Base-by-base conservation (phyloP, 2,329 filamentous ascomycete genomes). In the Diaporthe caulivora region DNA sequence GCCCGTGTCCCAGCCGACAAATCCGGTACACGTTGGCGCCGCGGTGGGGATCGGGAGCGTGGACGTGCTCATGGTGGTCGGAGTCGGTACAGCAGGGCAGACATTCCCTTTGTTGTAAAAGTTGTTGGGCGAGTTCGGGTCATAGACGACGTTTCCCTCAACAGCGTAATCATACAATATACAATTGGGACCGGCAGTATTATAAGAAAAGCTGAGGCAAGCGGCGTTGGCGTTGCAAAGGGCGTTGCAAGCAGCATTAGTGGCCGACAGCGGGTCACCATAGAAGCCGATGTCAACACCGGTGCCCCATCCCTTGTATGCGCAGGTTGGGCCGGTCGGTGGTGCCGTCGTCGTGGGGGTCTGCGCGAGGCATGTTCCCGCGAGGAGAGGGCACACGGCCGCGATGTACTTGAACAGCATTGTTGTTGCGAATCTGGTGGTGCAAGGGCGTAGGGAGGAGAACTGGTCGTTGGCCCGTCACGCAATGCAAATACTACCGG, bases 121-220 rank as follows among this genome's bases (percentile, higher is more conserved):
- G 1, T 77, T 76, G 67, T 72, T 62, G 9, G 80, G 80, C 0
- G 81, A 81, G 0, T 65, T 54, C 6, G 77, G 76, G 15, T 82
- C 79, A 15, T 82, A 77, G 9, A 83, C 77, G 51, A 76, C 72
- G 40, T 80, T 75, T 17, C 73, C 73, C 71, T 75, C 73, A 4
- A 75, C 73, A 7, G 42, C 37, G 29, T 75, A 75, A 31, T 55
- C n/a, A 31, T 75, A 75, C 26, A 75, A 71, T 11, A 75, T 75
- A 24, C 73, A 75, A 24, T 75, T 73, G 6, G 71, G 72, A 1
- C 71, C 73, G 10, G 71, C 73, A 10, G 73, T 31, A 47, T 75
- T 72, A 44, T 75, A 75, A 3, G 73, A 72, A n/a, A 75, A 75
- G 54, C 71, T 73, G 37, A 75, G n/a, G 34, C 73, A 75, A 21